Base-by-base conservation (phyloP, 2,329 filamentous ascomycete species). In the Arthrobotrys pseudoclavata region DNA sequence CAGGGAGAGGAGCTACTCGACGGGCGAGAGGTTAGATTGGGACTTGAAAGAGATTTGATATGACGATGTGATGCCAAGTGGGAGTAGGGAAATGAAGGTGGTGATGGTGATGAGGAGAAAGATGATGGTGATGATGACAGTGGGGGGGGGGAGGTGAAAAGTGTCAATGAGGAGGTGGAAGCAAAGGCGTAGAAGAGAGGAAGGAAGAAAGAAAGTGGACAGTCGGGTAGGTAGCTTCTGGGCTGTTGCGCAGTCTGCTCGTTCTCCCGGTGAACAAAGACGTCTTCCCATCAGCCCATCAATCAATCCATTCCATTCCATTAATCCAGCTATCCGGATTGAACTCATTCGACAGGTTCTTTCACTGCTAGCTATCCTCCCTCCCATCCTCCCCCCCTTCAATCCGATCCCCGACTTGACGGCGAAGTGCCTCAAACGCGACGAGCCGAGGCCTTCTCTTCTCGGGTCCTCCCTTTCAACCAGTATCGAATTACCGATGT, bases 1-100 rank as follows among this genome's bases (percentile, higher is more conserved):
- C 67, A 20, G 69, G 63, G n/a, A 63, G 62, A 48, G 75, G 75
- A 63, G 75, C 75, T 79, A 57, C 20, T 22, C 37, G 50, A 13
- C 18, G 31, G 29, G 22, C 10, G 12, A 57, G 50, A 40, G 61
- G 64, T 72, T 69, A 74, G 69, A 61, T 45, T 13, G n/a, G 50
- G 1, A 12, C 9, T 9, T 48, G 45, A 52, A n/a, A 24, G 47
- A 15, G 20, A 13, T 2, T 6, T 0, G 22, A 26, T 15, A 3
- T 15, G 10, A 52, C n/a, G 47, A 34, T 31, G 26, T 24, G 45
- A 37, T 53, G 4, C 7, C 15, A 50, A 20, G 9, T 29, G 29
- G 42, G 20, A 42, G 47, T 9, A 20, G 52, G 2, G 29, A 29
- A 10, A n/a, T 29, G 42, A 52, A 9, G 47, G 15, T 24, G 13